These are phyloP conservation scores for Pisolithus albus DNA, from an alignment of 768 basidiomycete species.

Conservation along the genomic window DNA sequence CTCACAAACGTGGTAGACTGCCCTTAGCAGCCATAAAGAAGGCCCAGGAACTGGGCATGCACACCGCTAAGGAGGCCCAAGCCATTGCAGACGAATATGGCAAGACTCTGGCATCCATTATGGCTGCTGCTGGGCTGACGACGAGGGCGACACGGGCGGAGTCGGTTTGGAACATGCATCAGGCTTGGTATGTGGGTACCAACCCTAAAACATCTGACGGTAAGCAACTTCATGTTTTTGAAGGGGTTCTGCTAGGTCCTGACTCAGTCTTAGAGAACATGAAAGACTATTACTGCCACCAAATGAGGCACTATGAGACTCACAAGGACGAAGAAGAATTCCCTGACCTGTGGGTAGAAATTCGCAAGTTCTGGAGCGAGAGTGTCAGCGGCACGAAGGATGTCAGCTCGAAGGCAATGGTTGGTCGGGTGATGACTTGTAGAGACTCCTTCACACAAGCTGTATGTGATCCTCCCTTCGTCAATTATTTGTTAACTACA, in stretches of 20 bases:
- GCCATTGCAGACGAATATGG: slow-evolving; percentile 1
- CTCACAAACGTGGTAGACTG: neutral
- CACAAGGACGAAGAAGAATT: neutral
- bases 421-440: too few species aligned
- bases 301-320: neutral
- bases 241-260: neutral
- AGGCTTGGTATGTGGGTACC: slow-evolving; percentile 1
- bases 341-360: neutral
- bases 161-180: slow-evolving; percentile 1
- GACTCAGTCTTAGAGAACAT: neutral
- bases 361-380: neutral
- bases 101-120: neutral
- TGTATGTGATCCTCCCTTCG: neutral
- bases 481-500: too few species aligned
- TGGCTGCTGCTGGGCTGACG: neutral
- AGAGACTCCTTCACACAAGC: too few species aligned
- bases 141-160: neutral
- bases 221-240: neutral
- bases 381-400: neutral
- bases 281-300: neutral
- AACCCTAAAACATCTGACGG: neutral
- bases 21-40: neutral
- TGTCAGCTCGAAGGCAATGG: neutral
- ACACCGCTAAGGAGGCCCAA: neutral
- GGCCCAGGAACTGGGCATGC: neutral